These are phyloP conservation scores for Moesziomyces globuligerus DNA, from an alignment of 1,284 basidiomycete species.

Conservation along the genomic window DNA sequence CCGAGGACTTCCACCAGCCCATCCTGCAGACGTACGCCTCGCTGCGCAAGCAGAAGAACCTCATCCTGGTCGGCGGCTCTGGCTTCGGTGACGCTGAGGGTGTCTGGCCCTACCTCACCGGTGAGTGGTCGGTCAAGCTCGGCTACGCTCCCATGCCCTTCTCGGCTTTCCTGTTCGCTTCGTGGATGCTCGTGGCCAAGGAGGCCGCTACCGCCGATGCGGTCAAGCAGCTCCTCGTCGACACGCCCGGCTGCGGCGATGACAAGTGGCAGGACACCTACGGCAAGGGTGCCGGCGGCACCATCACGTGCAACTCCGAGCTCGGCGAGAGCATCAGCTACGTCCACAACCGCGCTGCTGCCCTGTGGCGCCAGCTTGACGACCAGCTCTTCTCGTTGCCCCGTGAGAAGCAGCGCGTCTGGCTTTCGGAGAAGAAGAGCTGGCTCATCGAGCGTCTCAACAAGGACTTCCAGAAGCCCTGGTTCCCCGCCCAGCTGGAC, in stretches of 20 bases:
- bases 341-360: conserved; percentile 85
- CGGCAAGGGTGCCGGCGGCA: conserved; percentile 84
- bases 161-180: conserved; percentile 92
- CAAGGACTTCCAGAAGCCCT: conserved; percentile 86
- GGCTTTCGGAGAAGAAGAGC: conserved; percentile 85
- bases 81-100: conserved; percentile 96
- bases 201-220: conserved; percentile 93
- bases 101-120: conserved; percentile 95
- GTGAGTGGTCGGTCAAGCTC: conserved; percentile 90
- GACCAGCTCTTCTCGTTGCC: conserved; percentile 86
- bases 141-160: conserved; percentile 97
- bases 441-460: conserved; percentile 93
- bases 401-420: conserved; percentile 90
- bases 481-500: conserved; percentile 63
- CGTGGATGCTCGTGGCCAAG: conserved; percentile 97
- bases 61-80: conserved; percentile 91
- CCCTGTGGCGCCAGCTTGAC: conserved; percentile 98
- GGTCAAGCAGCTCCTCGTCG: conserved; percentile 96
- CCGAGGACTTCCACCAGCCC: conserved; percentile 98
- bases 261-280: conserved; percentile 95
- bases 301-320: conserved; percentile 96
- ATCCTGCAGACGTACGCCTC: conserved; percentile 88
- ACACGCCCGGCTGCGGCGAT: conserved; percentile 91
- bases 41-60: conserved; percentile 88
- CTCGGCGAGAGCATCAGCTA: conserved; percentile 99